Evolutionary conservation across 2,329 filamentous ascomycete genomes (phyloP).

Genomic region (Trichoderma aggressivum): DNA sequence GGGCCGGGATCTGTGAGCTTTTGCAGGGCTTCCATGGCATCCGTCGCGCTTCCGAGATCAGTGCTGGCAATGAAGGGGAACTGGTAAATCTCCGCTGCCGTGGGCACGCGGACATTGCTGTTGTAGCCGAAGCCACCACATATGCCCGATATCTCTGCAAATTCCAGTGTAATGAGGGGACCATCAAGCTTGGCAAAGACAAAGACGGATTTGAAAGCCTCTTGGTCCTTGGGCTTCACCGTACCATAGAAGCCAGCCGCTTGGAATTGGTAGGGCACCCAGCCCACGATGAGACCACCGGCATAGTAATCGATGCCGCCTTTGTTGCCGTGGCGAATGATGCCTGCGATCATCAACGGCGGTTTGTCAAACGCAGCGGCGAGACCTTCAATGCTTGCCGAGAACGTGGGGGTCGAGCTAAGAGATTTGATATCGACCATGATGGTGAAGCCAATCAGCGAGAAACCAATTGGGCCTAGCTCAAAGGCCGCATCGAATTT

Average conservation of each 20-base stretch:
- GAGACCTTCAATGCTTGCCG: background rate
- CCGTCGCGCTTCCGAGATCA: background rate
- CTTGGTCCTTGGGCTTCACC: background rate
- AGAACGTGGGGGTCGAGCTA: background rate
- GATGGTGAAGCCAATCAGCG: background rate
- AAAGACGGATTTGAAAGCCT: background rate
- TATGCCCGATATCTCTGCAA: background rate
- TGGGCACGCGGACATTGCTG: background rate
- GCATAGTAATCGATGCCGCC: background rate
- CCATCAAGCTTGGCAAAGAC: background rate
- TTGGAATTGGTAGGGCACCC: background rate
- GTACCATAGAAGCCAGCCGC: background rate
- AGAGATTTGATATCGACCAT: background rate
- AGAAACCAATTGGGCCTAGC: background rate
- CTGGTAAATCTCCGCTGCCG: background rate
- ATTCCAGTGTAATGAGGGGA: background rate
- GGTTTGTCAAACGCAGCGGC: background rate
- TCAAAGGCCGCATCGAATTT: background rate
- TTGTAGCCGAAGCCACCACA: background rate
- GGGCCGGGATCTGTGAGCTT: background rate
- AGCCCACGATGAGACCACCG: background rate
- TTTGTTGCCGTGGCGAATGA: background rate
- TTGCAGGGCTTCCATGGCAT: background rate
- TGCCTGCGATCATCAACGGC: background rate
- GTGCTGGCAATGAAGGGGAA: background rate